Conservation (phyloP, 305 asterid species). For the Withania somnifera region DNA sequence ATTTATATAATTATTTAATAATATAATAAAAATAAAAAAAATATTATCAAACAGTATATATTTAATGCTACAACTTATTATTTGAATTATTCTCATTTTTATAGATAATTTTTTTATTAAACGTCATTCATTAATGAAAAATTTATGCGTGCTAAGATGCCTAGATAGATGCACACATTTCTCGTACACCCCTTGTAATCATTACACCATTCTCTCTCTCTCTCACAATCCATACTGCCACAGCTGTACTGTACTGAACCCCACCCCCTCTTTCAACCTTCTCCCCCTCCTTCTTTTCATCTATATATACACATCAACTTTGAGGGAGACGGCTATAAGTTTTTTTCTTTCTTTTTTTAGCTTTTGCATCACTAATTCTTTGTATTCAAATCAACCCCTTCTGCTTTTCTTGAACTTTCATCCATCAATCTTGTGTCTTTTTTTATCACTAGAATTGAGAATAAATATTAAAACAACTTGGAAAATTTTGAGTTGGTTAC, state of each 20-base stretch:
- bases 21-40: too few species aligned
- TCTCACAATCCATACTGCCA: neutral
- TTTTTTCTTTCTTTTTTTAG: neutral
- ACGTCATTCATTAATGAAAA: too few species aligned
- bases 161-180: neutral
- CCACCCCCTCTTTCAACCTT: neutral
- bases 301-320: neutral
- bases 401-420: neutral
- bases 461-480: neutral
- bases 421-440: neutral
- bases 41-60: too few species aligned
- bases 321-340: neutral
- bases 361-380: neutral
- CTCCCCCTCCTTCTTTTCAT: neutral
- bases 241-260: neutral
- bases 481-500: neutral
- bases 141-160: neutral
- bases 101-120: too few species aligned
- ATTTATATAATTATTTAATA: too few species aligned
- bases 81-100: too few species aligned
- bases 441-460: too few species aligned
- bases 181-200: neutral
- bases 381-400: neutral
- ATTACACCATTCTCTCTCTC: neutral
- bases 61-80: too few species aligned